Conservation (phyloP, 768 basidiomycete genomes). For the Boletus coccyginus region DNA sequence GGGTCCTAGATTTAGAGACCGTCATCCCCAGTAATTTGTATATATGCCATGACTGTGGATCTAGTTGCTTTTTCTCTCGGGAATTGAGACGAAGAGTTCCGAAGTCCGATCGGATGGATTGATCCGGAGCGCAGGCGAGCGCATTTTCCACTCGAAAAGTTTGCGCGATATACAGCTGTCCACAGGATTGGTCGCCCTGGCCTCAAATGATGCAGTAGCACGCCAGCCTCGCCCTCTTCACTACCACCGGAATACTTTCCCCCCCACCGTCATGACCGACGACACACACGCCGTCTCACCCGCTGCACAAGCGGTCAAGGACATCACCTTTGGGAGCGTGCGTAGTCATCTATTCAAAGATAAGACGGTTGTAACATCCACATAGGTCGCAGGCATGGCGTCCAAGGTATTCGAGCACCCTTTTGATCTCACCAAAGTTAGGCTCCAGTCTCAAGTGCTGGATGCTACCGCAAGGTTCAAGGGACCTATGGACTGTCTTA, state of each 20-base stretch:
- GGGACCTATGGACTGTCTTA: slow-evolving; percentile 86
- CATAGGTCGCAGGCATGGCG: slow-evolving; percentile 78
- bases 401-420: slow-evolving; percentile 91
- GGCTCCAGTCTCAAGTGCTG: slow-evolving; percentile 88
- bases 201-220: slow-evolving; percentile 27
- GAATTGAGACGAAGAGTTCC: neutral
- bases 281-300: slow-evolving; percentile 16
- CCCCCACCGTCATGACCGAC: slow-evolving; percentile 19
- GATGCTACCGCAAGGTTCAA: slow-evolving; percentile 66
- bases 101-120: slow-evolving; percentile 7
- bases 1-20: neutral
- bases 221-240: neutral
- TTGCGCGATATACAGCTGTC: slow-evolving; percentile 11
- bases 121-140: slow-evolving; percentile 2
- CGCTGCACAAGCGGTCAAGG: slow-evolving; percentile 35
- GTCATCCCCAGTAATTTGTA: neutral
- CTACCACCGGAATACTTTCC: neutral
- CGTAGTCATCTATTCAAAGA: slow-evolving; percentile 21
- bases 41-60: neutral
- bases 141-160: slow-evolving; percentile 19
- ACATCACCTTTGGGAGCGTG: slow-evolving; percentile 58
- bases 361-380: neutral
- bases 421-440: slow-evolving; percentile 92
- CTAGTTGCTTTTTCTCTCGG: neutral
- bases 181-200: slow-evolving; percentile 24